phyloP scores from a whole-genome alignment of 1,284 basidiomycete genomes.

The Stereum hirsutum region DNA sequence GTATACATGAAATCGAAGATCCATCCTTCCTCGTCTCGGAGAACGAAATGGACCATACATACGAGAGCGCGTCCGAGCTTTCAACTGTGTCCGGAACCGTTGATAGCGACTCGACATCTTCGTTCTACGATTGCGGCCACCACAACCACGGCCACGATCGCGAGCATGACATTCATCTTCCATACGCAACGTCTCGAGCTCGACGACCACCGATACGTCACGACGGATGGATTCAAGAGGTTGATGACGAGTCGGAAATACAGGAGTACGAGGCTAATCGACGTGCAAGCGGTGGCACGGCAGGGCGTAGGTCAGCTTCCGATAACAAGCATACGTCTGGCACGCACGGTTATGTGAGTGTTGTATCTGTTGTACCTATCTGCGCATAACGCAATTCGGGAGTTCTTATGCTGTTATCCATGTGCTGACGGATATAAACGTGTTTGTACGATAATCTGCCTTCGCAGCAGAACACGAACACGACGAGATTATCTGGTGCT shows the following conservation, averaged over 20 bases:
- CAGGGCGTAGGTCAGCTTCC: too few relatives aligned
- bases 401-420: too few relatives aligned
- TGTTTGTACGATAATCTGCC: too few relatives aligned
- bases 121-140: constrained; percentile 11
- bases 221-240: constrained; percentile 41
- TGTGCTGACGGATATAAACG: too few relatives aligned
- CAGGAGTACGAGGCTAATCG: constrained; percentile 31
- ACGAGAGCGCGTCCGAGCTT: constrained; percentile 4
- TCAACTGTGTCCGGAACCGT: constrained; percentile 5
- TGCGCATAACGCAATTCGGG: too few relatives aligned
- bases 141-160: too few relatives aligned
- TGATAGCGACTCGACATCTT: constrained; percentile 2
- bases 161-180: constrained; percentile 7
- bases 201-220: constrained; percentile 32
- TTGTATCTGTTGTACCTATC: too few relatives aligned
- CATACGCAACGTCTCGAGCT: constrained; percentile 13
- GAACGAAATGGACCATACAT: constrained; percentile 4
- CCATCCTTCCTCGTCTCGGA: constrained; percentile 22
- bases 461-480: background rate
- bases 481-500: too few relatives aligned
- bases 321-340: too few relatives aligned
- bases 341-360: too few relatives aligned
- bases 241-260: constrained; percentile 41
- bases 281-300: too few relatives aligned
- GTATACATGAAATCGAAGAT: constrained; percentile 45